A percentile compares a stretch with the other conserved stretches of the same genome.
Conservation (phyloP, 192 early-diverging fungal genomes). For the Haplosporangium gracile region DNA sequence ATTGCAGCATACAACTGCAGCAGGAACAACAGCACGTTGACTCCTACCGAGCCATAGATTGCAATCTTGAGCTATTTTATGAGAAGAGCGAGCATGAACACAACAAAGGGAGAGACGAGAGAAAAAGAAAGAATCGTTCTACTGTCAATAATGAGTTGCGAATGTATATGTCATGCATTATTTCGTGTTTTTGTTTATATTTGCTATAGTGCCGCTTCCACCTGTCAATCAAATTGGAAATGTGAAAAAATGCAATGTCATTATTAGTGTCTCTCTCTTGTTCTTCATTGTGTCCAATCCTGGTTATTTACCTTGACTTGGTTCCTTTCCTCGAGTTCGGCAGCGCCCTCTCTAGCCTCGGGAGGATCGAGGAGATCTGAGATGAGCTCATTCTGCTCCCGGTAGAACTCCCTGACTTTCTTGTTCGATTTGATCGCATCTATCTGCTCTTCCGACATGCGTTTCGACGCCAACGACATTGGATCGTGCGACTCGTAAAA, state of each 20-base stretch:
- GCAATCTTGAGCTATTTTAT: conserved; percentile 71
- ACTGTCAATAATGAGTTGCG: not conserved
- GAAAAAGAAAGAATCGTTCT: not conserved
- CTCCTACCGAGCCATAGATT: conserved; percentile 75
- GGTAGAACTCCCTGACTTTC: conserved; percentile 79
- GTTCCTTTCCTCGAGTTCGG: conserved; percentile 54
- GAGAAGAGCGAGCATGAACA: not conserved
- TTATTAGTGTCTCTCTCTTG: not conserved
- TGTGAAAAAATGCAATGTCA: not conserved
- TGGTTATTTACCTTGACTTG: conserved; percentile 48
- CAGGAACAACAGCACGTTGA: conserved; percentile 75
- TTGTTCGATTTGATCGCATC: conserved; percentile 55
- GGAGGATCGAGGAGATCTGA: conserved; percentile 75
- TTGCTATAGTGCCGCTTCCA: not conserved
- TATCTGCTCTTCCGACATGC: conserved; percentile 67
- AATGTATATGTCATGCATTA: not conserved
- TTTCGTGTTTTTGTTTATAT: not conserved
- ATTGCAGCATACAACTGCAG: conserved; percentile 82
- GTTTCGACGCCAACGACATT: conserved; percentile 50
- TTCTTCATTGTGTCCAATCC: not conserved
- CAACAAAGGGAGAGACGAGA: not conserved
- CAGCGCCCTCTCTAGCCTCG: conserved; percentile 46
- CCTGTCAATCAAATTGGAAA: not conserved
- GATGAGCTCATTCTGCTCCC: conserved; percentile 87
- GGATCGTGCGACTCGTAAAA: conserved; percentile 57